phyloP scores from a whole-genome alignment of 306 rosid genomes.

The Carpinus viminea region DNA sequence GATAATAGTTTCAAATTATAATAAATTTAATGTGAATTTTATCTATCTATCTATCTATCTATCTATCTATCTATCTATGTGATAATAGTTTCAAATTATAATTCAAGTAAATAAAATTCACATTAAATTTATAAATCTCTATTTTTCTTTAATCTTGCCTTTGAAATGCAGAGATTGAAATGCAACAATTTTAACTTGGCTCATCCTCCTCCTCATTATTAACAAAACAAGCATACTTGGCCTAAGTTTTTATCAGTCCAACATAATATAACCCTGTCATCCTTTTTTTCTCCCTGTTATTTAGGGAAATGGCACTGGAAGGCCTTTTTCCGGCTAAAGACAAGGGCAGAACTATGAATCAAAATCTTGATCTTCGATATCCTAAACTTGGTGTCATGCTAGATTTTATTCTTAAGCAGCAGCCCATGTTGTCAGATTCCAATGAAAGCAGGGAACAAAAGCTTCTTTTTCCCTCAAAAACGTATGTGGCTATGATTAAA shows the following conservation, averaged over 20 bases:
- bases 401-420: slow-evolving; percentile 68
- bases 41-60: neutral
- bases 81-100: neutral
- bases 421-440: slow-evolving; percentile 72
- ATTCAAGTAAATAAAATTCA: neutral
- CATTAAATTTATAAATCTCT: neutral
- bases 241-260: too few relatives aligned
- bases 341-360: slow-evolving; percentile 39
- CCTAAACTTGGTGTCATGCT: slow-evolving; percentile 80
- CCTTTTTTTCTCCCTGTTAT: slow-evolving; percentile 28
- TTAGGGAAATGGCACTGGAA: slow-evolving; percentile 91
- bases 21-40: neutral
- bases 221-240: neutral
- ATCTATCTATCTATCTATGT: neutral
- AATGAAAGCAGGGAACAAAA: slow-evolving; percentile 64
- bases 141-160: neutral
- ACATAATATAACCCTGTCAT: neutral
- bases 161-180: neutral
- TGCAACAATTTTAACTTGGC: neutral
- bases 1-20: neutral
- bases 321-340: slow-evolving; percentile 66
- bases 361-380: slow-evolving; percentile 43
- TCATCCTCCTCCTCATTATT: neutral
- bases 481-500: slow-evolving; percentile 74
- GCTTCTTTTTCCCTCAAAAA: slow-evolving; percentile 70